Evolutionary conservation across 108 stramenopile genomes (phyloP), one percentile per base, ranked within the genome.

Genomic region (Schizochytrium sp.): DNA sequence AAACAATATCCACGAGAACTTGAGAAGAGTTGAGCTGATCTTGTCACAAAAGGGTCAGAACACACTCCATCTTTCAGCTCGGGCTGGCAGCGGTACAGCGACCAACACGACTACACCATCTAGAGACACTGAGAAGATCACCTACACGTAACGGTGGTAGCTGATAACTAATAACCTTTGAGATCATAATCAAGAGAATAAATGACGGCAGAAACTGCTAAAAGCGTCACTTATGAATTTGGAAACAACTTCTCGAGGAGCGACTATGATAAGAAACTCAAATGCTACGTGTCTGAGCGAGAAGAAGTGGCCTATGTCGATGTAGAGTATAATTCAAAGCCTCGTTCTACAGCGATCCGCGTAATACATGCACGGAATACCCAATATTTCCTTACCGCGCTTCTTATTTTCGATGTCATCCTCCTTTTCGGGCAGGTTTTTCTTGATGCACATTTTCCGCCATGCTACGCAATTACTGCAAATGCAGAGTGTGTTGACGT

Each of bases 261-360:
- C 12, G 64, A 69, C 64, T 83, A 83, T 28, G 76, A 83, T 53
- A 55, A 49, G 28, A 17, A 53, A n/a, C 49, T 83, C 47, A 49
- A 83, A n/a, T 83, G 76, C 50, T 83, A 55, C 50, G 76, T 83
- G 76, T 1, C 1, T 38, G 76, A 83, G 53, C 50, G 50, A 5
- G 76, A 49, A 55, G 76, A 83, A 40, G 76, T 83, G 7, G 50
- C 47, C 50, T 83, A 83, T 28, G 76, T 83, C 10, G 76, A 83
- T 40, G 76, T 55, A 12, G 53, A 49, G 76, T 83, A 19, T 53
- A 83, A 83, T 38, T 55, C 50, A 38, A 1, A 5, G 28, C 55
- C 50, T 47, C 49, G 76, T 2, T 83, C 76, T 53, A 7, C 5
- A 28, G 28, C 53, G 2, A 83, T 83, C 3, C 47, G 76, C 12